Base-by-base conservation (phyloP, 1,284 basidiomycete genomes). In the Microstroma glucosiphilum region DNA sequence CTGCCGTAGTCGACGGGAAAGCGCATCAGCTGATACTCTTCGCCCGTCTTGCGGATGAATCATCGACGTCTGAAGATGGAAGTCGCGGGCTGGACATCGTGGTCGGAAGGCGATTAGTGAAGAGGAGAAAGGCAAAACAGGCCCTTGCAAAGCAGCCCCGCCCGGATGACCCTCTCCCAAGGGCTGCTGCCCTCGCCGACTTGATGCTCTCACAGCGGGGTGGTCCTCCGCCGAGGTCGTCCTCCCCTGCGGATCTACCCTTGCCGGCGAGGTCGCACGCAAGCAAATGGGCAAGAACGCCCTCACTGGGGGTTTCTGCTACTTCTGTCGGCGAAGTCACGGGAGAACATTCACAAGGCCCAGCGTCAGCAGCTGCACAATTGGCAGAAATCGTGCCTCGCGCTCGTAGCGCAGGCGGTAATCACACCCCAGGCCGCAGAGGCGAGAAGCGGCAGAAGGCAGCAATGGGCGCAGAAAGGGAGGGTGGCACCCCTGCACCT, bases 91-190 rank as follows among this genome's bases (percentile, higher is more conserved):
- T 54, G 21, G 51, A 54, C 13, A 26, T 54, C 19, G 51, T 54
- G 21, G 51, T 54, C 51, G 51, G 51, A 7, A 19, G 51, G 17
- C n/a, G 51, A 6, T 19, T 54, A 21, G 51, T 54, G 21, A 19
- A 54, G 17, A 54, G 26, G 51, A 19, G 51, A 17, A 54, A 54
- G 19, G 21, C 51, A 13, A 6, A 7, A 13, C 51, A 13, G 30
- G 30, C 30, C 30, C 30, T 37, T 9, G 51, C 51, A 6, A 25
- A 25, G 21, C 21, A 25, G 13, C 17, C 26, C 7, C 65, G 72
- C 11, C 72, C 72, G 0, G 72, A 75, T 43, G 72, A 75, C 53
- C 72, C 72, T 9, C 61, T 72, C 9, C 72, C 72, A 23, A 66
- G 72, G 15, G 15, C 43, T 3, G 15, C 43, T 48, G 21, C 17